phyloP scores from a whole-genome alignment of 2,329 filamentous ascomycete species.

The Geosmithia morbida region DNA sequence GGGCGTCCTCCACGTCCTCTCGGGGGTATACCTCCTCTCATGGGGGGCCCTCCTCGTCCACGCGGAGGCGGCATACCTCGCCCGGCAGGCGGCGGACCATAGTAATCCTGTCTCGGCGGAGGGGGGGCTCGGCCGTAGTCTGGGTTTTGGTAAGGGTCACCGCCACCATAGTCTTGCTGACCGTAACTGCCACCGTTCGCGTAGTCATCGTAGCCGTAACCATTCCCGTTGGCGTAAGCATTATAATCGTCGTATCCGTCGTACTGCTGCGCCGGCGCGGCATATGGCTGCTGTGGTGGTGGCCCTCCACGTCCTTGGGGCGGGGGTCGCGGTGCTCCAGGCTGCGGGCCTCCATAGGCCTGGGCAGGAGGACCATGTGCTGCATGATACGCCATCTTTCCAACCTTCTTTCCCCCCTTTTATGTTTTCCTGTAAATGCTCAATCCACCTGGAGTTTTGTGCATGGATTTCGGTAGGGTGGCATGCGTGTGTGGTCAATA shows the following conservation, averaged over 20 bases:
- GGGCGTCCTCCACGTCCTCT: conserved; percentile 19
- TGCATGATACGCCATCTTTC: conserved; percentile 37
- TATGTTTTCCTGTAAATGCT: too few relatives aligned
- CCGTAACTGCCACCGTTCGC: conserved; percentile 17
- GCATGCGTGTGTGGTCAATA: too few relatives aligned
- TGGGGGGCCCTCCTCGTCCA: conserved; percentile 10
- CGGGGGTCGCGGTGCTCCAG: conserved; percentile 17
- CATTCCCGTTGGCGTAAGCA: conserved; percentile 9
- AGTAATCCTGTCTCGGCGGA: conserved; percentile 10
- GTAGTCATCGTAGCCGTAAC: conserved; percentile 23
- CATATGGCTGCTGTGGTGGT: conserved; percentile 16
- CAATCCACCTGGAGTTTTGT: too few relatives aligned
- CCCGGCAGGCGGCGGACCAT: conserved; percentile 24
- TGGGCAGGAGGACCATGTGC: conserved; percentile 23
- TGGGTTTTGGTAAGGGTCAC: conserved; percentile 26
- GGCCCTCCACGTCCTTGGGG: conserved; percentile 15
- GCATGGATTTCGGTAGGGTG: too few relatives aligned
- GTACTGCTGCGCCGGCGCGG: conserved; percentile 22
- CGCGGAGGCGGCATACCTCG: conserved; percentile 25
- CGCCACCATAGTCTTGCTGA: conserved; percentile 21
- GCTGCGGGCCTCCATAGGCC: conserved; percentile 29
- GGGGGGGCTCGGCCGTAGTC: conserved; percentile 29
- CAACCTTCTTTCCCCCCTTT: too few relatives aligned
- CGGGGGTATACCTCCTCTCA: conserved; percentile 7
- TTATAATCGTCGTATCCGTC: conserved; percentile 21